Percentiles rank a stretch among this genome's conserved stretches.
These are phyloP conservation scores for Phialophora macrospora DNA, from an alignment of 2,329 filamentous ascomycete species.

Conservation along the genomic window DNA sequence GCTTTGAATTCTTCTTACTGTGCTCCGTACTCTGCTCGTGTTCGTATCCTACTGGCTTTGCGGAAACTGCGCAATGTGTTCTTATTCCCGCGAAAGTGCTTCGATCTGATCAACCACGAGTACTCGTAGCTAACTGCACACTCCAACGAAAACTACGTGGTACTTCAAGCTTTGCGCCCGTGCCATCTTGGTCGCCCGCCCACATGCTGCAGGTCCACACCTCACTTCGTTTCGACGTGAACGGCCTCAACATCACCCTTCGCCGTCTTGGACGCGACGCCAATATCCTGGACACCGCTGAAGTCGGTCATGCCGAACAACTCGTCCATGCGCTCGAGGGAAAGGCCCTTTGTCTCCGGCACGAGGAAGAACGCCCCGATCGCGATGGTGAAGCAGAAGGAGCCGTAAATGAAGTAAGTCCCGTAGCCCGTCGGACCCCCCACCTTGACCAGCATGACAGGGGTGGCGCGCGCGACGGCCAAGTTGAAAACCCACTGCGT, in stretches of 20 bases:
- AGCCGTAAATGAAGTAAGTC: constrained; percentile 72
- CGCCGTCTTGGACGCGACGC: constrained; percentile 23
- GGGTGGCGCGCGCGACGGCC: constrained; percentile 62
- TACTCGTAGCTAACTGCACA: no score
- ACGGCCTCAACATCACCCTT: constrained; percentile 29
- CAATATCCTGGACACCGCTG: constrained; percentile 28
- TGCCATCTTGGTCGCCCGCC: background rate
- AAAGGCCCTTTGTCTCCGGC: constrained; percentile 72
- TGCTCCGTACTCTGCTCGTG: no score
- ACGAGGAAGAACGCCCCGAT: constrained; percentile 70
- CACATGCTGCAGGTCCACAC: background rate
- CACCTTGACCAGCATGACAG: constrained; percentile 63
- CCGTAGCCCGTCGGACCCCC: constrained; percentile 55
- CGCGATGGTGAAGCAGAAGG: constrained; percentile 69
- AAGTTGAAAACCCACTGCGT: constrained; percentile 79
- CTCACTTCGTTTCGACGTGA: constrained; percentile 25
- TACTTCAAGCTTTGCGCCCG: background rate
- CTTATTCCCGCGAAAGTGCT: no score
- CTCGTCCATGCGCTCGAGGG: constrained; percentile 69
- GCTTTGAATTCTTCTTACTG: no score
- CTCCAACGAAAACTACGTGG: background rate
- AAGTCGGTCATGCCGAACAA: constrained; percentile 65
- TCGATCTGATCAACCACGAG: no score
- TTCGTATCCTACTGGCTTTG: no score
- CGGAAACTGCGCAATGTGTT: no score